phyloP scores from a whole-genome alignment of 2,329 filamentous ascomycete genomes.

The Lachnellula willkommii region DNA sequence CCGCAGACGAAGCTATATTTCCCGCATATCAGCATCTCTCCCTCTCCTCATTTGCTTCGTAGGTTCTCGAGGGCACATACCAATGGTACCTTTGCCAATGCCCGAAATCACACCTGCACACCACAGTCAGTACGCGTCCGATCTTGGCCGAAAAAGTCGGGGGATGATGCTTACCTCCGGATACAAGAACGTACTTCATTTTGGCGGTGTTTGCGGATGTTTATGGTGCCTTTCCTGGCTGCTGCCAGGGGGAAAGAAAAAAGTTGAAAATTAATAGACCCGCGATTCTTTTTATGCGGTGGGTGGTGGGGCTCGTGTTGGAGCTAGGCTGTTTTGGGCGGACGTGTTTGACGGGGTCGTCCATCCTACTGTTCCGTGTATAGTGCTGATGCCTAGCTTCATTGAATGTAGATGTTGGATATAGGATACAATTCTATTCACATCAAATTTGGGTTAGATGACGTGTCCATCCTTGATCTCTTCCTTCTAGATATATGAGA shows the following conservation, averaged over 20 bases:
- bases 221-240: conserved; percentile 25
- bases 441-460: too few species aligned
- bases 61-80: conserved; percentile 37
- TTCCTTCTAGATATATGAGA: too few species aligned
- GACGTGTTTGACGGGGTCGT: background rate
- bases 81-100: conserved; percentile 62
- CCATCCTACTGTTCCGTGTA: too few species aligned
- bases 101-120: conserved; percentile 46
- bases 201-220: conserved; percentile 31
- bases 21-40: background rate
- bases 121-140: conserved; percentile 16
- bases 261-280: background rate
- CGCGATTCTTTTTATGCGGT: background rate
- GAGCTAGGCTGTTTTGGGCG: background rate
- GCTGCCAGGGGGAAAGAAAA: conserved; percentile 25
- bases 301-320: background rate
- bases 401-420: too few species aligned
- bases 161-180: conserved; percentile 54
- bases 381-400: too few species aligned
- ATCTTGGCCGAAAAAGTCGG: background rate
- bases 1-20: conserved; percentile 59
- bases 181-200: conserved; percentile 80
- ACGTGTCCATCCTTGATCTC: too few species aligned
- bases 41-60: background rate
- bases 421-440: too few species aligned